Conservation (phyloP, 768 basidiomycete genomes). For the Mycena rebaudengoi region DNA sequence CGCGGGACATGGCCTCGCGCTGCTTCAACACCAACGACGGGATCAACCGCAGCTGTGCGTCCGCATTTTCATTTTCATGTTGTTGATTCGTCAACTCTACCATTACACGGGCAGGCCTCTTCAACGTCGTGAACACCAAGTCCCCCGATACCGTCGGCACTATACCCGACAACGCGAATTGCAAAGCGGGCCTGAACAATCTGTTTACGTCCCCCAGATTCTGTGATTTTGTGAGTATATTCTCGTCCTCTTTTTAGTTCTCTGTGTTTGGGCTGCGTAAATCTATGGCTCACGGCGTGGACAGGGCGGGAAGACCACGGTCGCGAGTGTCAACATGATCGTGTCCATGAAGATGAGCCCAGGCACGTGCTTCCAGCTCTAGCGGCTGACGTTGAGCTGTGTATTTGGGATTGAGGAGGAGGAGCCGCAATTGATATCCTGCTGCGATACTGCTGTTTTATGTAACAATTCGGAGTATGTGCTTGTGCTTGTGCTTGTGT, state of each 20-base stretch:
- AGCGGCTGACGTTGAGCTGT: neutral
- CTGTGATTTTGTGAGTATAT: constrained; percentile 14
- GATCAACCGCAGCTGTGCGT: constrained; percentile 6
- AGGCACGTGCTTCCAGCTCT: constrained; percentile 16
- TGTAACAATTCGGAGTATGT: constrained; percentile 6
- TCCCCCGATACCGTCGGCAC: constrained; percentile 10
- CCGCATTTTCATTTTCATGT: constrained; percentile 2
- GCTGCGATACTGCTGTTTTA: constrained; percentile 3
- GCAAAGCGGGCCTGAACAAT: constrained; percentile 18
- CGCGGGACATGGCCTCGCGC: constrained; percentile 17
- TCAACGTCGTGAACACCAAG: constrained; percentile 17
- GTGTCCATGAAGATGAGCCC: constrained; percentile 8
- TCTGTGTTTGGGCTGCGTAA: neutral
- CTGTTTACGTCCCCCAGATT: constrained; percentile 14
- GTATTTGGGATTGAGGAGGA: constrained; percentile 8
- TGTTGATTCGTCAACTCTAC: constrained; percentile 3
- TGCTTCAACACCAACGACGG: constrained; percentile 10
- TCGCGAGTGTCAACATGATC: constrained; percentile 13
- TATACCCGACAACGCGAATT: constrained; percentile 15
- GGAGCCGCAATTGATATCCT: constrained; percentile 5
- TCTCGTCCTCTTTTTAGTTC: neutral
- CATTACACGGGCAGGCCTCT: constrained; percentile 4
- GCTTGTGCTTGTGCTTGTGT: neutral
- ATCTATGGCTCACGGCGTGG: constrained; percentile 7
- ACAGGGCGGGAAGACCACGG: constrained; percentile 15